A percentile compares a stretch with the other conserved stretches of the same genome.
Conservation (phyloP, 1,284 basidiomycete species). For the Golubevia sp. region DNA sequence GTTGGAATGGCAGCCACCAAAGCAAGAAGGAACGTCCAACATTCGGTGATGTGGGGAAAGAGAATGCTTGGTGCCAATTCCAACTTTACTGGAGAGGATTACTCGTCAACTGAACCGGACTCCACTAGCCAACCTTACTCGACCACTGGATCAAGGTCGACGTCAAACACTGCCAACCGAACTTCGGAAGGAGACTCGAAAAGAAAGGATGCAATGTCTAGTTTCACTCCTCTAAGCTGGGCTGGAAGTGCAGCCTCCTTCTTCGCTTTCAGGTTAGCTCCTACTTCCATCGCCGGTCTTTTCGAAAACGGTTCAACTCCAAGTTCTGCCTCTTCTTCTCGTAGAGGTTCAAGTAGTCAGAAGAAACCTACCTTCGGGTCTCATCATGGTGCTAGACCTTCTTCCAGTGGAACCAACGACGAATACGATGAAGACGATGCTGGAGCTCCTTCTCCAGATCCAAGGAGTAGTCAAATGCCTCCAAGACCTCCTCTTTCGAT, state of each 20-base stretch:
- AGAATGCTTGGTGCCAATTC: conserved; percentile 27
- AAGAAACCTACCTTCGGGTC: background rate
- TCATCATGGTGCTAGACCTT: background rate
- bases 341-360: background rate
- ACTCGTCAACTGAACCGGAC: background rate
- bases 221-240: background rate
- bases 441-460: background rate
- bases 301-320: background rate
- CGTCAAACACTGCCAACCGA: background rate
- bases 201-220: background rate
- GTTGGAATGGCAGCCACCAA: conserved; percentile 22
- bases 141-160: too few relatives aligned
- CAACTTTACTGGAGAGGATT: background rate
- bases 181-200: background rate
- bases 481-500: conserved; percentile 42
- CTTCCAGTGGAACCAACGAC: background rate
- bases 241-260: background rate
- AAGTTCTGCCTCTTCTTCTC: background rate
- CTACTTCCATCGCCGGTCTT: background rate
- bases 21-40: conserved; percentile 21
- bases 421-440: background rate
- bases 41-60: conserved; percentile 25
- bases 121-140: background rate
- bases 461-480: conserved; percentile 13
- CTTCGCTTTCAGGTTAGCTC: background rate